Evolutionary conservation across 164 flowering plant genomes (phyloP), one percentile per base, ranked within the genome.

Genomic region (Umbellularia californica): DNA sequence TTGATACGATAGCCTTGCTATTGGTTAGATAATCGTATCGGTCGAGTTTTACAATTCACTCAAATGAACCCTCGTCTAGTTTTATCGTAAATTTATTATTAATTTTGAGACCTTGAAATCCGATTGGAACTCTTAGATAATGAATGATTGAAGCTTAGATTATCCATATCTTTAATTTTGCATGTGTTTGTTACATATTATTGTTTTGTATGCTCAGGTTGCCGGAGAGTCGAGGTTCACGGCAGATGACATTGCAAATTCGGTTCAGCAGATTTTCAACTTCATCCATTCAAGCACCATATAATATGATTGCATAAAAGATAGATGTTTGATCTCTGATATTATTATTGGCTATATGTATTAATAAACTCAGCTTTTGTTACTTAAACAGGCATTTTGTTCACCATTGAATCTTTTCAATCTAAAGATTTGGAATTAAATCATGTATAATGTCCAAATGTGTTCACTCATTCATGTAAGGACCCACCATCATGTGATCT

Each of bases 201-300:
- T 23, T 47, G 27, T 30, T 28, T 63, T 25, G 74, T 70, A 7
- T 65, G n/a, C 0, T 76, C 76, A 93, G 97, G 79, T 92, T 30
- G 84, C 77, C 1, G 85, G 85, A 25, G 95, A 94, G 69, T 76
- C 90, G 3, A 82, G 89, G 77, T 87, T 87, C 70, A 83, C 88
- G 1, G 98, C 97, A 0, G 97, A 92, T 65, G 98, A 92, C 68
- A 89, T 95, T 33, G 98, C 97, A 9, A 85, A 81, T 78, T 88
- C 97, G 1, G 94, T 95, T 72, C 98, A 95, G 71, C 97, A 92
- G 72, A 90, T 92, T 70, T 88, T 91, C 88, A 87, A 79, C 74
- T 94, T 91, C 80, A 91, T 94, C 72, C 97, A 94, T 88, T 90
- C 95, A 83, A 86, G 84, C 79, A 84, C 80, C 79, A 68, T 55